These are phyloP conservation scores for Fusarium oxysporum DNA, from an alignment of 2,329 filamentous ascomycete genomes.

Conservation along the genomic window DNA sequence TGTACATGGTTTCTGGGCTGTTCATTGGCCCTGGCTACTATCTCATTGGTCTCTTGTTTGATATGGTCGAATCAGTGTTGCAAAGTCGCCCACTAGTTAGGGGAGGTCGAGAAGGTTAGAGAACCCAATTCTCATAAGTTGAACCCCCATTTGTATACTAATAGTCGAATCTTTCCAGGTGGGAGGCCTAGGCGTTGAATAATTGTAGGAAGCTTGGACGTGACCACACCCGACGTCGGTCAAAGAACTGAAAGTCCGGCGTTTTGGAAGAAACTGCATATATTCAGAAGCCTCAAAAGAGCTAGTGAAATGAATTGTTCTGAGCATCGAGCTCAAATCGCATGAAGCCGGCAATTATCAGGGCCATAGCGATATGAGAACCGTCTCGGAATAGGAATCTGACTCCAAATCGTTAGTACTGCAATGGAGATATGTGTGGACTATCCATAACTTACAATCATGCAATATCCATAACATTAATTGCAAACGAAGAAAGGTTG, in stretches of 20 bases:
- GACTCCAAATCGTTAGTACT: neutral
- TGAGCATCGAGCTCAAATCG: too few species aligned
- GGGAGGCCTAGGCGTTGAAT: neutral
- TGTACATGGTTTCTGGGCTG: too few species aligned
- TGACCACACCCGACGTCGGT: neutral
- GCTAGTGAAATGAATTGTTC: neutral
- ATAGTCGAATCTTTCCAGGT: neutral
- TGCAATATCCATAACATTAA: neutral
- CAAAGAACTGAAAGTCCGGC: neutral
- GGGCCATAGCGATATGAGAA: neutral
- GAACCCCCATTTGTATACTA: neutral
- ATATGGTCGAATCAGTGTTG: neutral
- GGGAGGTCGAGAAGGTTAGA: neutral
- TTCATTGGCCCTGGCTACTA: neutral
- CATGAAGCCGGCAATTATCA: neutral
- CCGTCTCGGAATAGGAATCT: neutral
- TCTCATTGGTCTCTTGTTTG: neutral
- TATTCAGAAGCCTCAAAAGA: neutral
- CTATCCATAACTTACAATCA: neutral
- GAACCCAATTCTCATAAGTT: neutral
- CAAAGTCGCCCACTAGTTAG: neutral
- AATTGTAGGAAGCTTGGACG: neutral
- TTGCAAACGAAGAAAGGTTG: accelerated
- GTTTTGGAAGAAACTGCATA: neutral
- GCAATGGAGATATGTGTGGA: neutral